A percentile compares a stretch with the other conserved stretches of the same genome.
These are phyloP conservation scores for Zygnema circumcarinatum DNA, from an alignment of 139 green algal genomes.

Conservation along the genomic window DNA sequence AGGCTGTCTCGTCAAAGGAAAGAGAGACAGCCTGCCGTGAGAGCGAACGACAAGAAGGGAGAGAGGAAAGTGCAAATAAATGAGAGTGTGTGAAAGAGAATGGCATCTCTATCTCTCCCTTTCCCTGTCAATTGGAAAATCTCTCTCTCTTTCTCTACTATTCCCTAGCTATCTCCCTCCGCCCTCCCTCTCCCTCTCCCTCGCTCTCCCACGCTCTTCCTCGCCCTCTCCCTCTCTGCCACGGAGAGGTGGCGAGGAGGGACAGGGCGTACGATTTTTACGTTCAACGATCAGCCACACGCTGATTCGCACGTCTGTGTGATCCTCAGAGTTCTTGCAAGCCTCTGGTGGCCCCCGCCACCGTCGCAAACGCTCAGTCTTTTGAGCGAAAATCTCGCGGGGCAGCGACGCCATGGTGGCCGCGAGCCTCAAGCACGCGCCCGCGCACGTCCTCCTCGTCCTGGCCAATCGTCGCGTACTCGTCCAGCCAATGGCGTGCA, in stretches of 20 bases:
- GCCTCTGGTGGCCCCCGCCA: no score
- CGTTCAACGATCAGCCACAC: no score
- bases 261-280: background rate
- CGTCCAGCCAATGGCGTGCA: no score
- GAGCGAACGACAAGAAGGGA: no score
- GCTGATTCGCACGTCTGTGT: no score
- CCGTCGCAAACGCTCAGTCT: background rate
- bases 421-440: no score
- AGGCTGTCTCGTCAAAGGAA: no score
- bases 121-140: background rate
- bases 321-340: no score
- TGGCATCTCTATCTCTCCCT: background rate
- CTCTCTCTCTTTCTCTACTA: background rate
- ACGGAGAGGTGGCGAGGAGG: background rate
- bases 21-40: background rate
- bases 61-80: background rate
- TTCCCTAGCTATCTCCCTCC: background rate
- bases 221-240: background rate
- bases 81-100: background rate
- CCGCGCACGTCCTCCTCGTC: no score
- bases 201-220: background rate
- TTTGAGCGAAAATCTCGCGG: background rate
- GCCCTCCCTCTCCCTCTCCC: background rate
- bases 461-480: no score
- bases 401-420: no score